phyloP scores from a whole-genome alignment of 768 basidiomycete species.

The Amanita muscaria region DNA sequence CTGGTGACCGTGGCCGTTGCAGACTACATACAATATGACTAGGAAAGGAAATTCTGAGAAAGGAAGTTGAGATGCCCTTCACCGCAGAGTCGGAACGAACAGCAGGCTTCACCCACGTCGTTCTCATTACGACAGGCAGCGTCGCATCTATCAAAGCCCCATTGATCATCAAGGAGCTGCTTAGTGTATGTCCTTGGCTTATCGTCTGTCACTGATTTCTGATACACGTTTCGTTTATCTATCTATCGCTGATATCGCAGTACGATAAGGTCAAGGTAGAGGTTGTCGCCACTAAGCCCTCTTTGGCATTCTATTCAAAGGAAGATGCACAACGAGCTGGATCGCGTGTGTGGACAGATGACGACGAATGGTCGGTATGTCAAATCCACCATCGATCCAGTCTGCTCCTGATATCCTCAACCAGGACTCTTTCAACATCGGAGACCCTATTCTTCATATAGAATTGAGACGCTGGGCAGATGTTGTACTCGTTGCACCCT shows the following conservation, averaged over 20 bases:
- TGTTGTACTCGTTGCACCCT: constrained; percentile 89
- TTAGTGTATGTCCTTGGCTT: constrained; percentile 31
- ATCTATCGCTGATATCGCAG: too few species aligned
- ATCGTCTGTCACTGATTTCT: background rate
- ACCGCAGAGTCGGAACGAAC: constrained; percentile 32
- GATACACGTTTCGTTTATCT: too few species aligned
- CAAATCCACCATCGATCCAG: background rate
- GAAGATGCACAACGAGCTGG: constrained; percentile 41
- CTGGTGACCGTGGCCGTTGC: too few species aligned
- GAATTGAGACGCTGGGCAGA: constrained; percentile 94
- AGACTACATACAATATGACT: too few species aligned
- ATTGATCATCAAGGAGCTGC: constrained; percentile 73
- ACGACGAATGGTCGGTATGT: constrained; percentile 88
- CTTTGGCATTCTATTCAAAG: constrained; percentile 67
- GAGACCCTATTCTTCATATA: constrained; percentile 93
- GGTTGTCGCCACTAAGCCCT: constrained; percentile 73
- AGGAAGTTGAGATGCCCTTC: constrained; percentile 29
- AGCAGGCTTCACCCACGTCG: constrained; percentile 48
- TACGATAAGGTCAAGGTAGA: constrained; percentile 69
- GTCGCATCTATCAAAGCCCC: constrained; percentile 94
- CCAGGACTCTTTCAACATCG: constrained; percentile 66
- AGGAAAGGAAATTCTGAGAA: too few species aligned
- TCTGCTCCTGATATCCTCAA: background rate
- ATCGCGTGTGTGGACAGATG: constrained; percentile 76
- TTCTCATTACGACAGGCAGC: constrained; percentile 88